Evolutionary conservation across 176 grass and related monocot genomes (phyloP), one percentile per base, ranked within the genome.

Genomic region (Miscanthus lutarioriparius): DNA sequence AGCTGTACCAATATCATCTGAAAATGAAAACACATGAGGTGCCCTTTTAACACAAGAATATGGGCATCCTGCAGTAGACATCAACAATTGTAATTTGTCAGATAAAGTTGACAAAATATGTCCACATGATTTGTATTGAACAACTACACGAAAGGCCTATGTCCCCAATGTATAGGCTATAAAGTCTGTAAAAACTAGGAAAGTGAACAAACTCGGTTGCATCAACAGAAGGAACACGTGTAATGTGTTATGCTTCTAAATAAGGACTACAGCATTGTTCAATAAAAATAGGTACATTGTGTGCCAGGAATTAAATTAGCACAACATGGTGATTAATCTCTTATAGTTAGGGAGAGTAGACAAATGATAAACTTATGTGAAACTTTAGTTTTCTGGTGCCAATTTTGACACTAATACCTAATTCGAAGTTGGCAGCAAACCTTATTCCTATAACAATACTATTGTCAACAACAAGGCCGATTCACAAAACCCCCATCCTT

Each of bases 1-100:
- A 84, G 96, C 93, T 62, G 91, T 95, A 61, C 89, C 87, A 64
- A 71, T 87, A 72, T 91, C 89, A 47, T 66, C 80, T 73, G 77
- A 82, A 89, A 90, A 95, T 82, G 81, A 68, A 82, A 98, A 98
- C 39, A 86, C 83, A 81, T 95, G 87, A 81, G 93, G 91, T 87
- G 96, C 96, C 87, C 64, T 95, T 87, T 90, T 95, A 82, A 92
- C 96, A 87, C 93, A 95, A 83, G 93, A 94, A 91, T 95, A 98
- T 89, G 93, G 96, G 30, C 93, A 98, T 89, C 91, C 96, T 98
- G 77, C 77, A 83, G 25, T 68, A 35, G 35, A 78, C 73, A 74
- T 67, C 39, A 80, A 20, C 14, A 71, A 23, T 40, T 58, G 26
- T 72, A 35, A 28, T 58, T 54, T 77, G 61, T 89, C 65, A 78